Evolutionary conservation across 495 filamentous ascomycete species (phyloP).

Genomic region (Chaetomidium leptoderma): DNA sequence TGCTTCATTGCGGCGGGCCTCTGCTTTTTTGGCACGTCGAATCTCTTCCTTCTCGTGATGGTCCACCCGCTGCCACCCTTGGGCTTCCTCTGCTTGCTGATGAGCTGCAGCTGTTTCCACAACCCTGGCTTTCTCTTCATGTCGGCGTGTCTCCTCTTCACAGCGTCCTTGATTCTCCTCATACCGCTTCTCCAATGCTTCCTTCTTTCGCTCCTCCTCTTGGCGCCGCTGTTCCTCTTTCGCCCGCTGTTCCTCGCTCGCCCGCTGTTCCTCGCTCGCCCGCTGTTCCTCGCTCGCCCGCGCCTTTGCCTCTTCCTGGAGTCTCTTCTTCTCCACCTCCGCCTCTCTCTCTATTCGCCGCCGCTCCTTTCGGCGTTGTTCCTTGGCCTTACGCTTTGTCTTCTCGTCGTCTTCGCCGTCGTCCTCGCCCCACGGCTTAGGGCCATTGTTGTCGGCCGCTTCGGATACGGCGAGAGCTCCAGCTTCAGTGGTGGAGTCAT

Average conservation of each 20-base stretch:
- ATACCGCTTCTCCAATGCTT: neutral
- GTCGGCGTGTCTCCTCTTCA: neutral
- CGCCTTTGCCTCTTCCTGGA: neutral
- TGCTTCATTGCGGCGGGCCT: too few relatives aligned
- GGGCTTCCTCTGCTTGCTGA: neutral
- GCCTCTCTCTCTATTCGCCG: slow-evolving; percentile 1
- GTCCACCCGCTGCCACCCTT: too few relatives aligned
- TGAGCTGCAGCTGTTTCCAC: neutral
- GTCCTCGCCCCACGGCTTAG: neutral
- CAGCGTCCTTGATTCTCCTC: neutral
- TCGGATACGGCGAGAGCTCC: neutral
- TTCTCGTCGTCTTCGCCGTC: slow-evolving; percentile 7
- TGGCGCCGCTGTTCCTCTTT: neutral
- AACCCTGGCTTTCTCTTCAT: neutral
- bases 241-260: neutral
- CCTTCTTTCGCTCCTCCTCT: neutral
- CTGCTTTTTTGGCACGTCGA: too few relatives aligned
- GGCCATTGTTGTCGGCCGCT: neutral
- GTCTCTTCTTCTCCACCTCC: neutral
- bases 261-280: neutral
- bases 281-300: neutral
- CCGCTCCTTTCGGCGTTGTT: slow-evolving; percentile 12
- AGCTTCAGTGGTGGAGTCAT: too few relatives aligned
- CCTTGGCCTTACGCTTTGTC: slow-evolving; percentile 8
- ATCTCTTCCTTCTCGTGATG: too few relatives aligned